phyloP scores from a whole-genome alignment of 331 rosid genomes.

The Quercus lobata region DNA sequence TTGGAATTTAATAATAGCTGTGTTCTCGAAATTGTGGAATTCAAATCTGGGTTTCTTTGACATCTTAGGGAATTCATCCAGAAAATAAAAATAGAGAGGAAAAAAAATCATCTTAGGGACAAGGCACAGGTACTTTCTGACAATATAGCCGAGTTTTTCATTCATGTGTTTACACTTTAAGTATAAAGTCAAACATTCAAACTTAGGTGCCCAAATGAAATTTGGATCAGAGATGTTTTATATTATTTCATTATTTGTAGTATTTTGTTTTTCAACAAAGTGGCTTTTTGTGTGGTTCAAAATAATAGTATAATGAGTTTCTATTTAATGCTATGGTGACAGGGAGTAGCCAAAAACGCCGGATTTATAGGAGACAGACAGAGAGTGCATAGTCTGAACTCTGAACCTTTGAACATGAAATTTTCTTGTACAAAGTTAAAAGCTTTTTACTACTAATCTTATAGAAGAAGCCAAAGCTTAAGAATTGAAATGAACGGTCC shows the following conservation, averaged over 20 bases:
- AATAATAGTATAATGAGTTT: not conserved
- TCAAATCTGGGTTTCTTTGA: not conserved
- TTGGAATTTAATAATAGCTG: not conserved
- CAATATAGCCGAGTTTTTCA: constrained; percentile 18
- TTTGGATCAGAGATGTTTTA: not conserved
- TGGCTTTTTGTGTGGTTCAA: not conserved
- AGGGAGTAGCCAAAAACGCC: constrained; percentile 33
- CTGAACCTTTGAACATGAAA: constrained; percentile 19
- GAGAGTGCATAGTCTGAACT: constrained; percentile 17
- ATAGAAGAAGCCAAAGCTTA: constrained; percentile 37
- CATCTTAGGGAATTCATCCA: no score
- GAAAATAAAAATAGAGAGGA: no score
- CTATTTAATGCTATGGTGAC: not conserved
- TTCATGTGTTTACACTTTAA: not conserved
- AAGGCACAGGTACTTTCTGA: not conserved
- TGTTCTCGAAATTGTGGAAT: not conserved
- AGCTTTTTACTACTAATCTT: constrained; percentile 29
- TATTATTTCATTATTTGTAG: not conserved
- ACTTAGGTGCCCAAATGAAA: not conserved
- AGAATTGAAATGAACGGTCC: not conserved
- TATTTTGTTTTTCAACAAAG: not conserved
- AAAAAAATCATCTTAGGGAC: not conserved
- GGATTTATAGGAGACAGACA: constrained; percentile 36
- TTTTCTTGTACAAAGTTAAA: no score
- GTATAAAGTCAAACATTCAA: constrained; percentile 7